Conservation (phyloP, 306 rosid genomes). For the Begonia fuchsioides region DNA sequence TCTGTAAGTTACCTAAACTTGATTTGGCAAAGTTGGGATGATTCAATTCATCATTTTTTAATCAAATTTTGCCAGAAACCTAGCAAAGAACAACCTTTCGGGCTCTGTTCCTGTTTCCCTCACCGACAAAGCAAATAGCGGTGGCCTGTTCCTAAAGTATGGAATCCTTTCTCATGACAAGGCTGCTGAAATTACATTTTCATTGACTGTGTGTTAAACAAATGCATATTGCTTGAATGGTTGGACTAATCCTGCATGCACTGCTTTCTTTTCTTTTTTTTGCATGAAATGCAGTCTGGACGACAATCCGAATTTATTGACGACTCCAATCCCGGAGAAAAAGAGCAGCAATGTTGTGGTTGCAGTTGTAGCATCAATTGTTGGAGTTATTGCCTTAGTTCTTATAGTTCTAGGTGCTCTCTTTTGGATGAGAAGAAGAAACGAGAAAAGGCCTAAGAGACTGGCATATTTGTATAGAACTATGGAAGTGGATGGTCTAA, state of each 20-base stretch:
- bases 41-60: not conserved
- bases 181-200: not conserved
- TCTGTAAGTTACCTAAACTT: constrained; percentile 21
- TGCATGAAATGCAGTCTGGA: constrained; percentile 12
- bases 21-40: not conserved
- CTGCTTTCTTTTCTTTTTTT: not conserved
- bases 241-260: not conserved
- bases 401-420: no score
- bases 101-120: constrained; percentile 21
- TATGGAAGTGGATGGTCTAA: no score
- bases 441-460: no score
- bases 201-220: not conserved
- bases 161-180: constrained; percentile 1
- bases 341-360: constrained; percentile 15
- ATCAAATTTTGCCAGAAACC: constrained; percentile 15
- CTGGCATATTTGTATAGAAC: no score
- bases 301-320: constrained; percentile 13
- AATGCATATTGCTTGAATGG: not conserved
- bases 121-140: constrained; percentile 9
- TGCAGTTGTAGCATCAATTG: constrained; percentile 6
- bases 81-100: constrained; percentile 22
- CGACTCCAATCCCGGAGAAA: constrained; percentile 1
- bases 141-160: constrained; percentile 16
- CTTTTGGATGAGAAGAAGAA: no score
- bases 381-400: not conserved